phyloP scores from a whole-genome alignment of 177 flowering plant genomes.

The Vitis hybrid region DNA sequence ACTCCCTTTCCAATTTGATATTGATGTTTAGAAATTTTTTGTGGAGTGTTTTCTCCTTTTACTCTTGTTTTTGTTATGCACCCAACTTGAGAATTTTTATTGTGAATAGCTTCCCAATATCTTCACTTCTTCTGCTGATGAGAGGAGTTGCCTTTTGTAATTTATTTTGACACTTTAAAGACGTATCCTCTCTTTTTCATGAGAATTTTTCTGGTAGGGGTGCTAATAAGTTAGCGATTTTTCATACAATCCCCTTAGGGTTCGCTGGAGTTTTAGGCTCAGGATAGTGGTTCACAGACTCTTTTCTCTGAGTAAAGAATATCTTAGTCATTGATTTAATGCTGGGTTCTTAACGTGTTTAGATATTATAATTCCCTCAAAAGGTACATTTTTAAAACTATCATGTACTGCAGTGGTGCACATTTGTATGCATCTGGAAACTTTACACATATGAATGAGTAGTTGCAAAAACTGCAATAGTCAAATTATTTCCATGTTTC shows the following conservation, averaged over 20 bases:
- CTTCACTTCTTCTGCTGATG: no score
- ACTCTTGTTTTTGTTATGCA: background rate
- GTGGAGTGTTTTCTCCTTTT: background rate
- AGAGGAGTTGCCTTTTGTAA: background rate
- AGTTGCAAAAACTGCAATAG: no score
- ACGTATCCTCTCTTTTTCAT: background rate
- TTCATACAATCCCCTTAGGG: background rate
- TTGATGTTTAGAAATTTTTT: background rate
- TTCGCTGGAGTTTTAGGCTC: background rate
- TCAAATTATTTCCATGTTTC: no score
- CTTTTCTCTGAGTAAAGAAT: background rate
- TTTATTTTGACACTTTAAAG: background rate
- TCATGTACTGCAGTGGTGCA: no score
- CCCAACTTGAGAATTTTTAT: no score
- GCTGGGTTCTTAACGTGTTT: background rate
- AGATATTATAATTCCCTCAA: background rate
- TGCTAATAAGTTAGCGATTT: background rate
- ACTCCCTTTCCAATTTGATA: background rate
- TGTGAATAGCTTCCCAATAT: no score
- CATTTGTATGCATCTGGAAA: no score
- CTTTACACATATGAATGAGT: no score
- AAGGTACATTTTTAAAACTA: background rate
- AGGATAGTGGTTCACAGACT: background rate
- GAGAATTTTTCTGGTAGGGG: background rate
- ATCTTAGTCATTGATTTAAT: background rate